Evolutionary conservation across 1,284 basidiomycete species (phyloP).

Genomic region (Melampsora larici-populina): DNA sequence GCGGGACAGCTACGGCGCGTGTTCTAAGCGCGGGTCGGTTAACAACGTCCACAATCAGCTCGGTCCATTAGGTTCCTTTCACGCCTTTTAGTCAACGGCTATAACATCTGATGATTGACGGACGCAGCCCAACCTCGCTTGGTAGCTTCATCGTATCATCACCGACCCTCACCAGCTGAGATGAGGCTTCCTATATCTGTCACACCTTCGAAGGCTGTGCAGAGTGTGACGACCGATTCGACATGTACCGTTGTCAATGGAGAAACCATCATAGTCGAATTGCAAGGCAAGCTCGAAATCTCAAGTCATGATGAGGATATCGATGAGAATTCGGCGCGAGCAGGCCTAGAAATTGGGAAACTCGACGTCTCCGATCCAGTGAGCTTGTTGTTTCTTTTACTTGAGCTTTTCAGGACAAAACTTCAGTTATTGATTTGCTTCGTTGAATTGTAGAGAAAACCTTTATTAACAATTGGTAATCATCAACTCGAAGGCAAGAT

Average conservation of each 20-base stretch:
- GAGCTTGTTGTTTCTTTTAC: neutral
- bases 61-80: no score
- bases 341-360: constrained; percentile 23
- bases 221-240: neutral
- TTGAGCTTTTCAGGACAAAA: neutral
- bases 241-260: constrained; percentile 2
- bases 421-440: neutral
- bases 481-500: constrained; percentile 41
- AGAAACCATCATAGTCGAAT: constrained; percentile 40
- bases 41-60: no score
- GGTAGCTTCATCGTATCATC: no score
- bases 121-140: no score
- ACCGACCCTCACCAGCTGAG: neutral
- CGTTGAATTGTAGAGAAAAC: constrained; percentile 22
- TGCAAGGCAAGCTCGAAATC: constrained; percentile 40
- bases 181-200: constrained; percentile 4
- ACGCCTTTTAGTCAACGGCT: no score
- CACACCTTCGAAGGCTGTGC: neutral
- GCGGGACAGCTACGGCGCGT: no score
- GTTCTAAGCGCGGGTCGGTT: no score
- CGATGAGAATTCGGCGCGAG: neutral
- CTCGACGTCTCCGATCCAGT: constrained; percentile 27
- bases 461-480: constrained; percentile 37
- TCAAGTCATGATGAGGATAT: constrained; percentile 5
- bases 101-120: no score